A percentile compares a stretch with the other conserved stretches of the same genome.
Conservation (phyloP, 2,329 filamentous ascomycete species). For the Microdochium bolleyi region DNA sequence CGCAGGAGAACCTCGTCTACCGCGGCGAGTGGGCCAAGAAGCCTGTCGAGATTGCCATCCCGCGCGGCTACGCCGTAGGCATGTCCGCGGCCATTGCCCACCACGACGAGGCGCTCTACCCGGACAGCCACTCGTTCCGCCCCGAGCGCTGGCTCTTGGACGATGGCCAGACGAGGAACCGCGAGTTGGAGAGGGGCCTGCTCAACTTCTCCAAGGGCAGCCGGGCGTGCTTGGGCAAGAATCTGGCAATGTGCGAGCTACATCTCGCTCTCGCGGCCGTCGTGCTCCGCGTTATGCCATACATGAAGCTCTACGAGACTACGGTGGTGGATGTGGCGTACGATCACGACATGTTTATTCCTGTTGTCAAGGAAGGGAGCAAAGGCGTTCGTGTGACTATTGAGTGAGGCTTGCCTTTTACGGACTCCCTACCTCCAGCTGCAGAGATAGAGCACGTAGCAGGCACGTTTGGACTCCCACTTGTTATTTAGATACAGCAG, state of each 20-base stretch:
- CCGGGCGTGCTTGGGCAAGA: conserved; percentile 31
- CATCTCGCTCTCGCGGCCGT: conserved; percentile 15
- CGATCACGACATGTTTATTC: conserved; percentile 17
- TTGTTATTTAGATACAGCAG: no score
- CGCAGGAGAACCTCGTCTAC: conserved; percentile 20
- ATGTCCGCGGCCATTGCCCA: conserved; percentile 29
- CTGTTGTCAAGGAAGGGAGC: conserved; percentile 7
- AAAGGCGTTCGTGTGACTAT: conserved; percentile 8
- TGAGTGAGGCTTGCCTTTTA: not conserved
- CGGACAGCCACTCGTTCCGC: conserved; percentile 26
- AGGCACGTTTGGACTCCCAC: no score
- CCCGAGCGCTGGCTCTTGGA: conserved; percentile 32
- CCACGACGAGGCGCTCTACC: conserved; percentile 26
- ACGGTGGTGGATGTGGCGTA: conserved; percentile 17
- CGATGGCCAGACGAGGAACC: conserved; percentile 16
- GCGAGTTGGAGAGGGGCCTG: conserved; percentile 25
- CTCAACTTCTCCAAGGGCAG: conserved; percentile 32
- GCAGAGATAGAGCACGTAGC: no score
- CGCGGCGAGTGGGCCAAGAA: conserved; percentile 13
- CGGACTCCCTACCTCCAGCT: not conserved
- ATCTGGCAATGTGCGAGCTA: conserved; percentile 17
- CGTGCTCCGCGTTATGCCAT: conserved; percentile 15
- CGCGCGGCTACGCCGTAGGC: conserved; percentile 26
- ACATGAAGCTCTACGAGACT: conserved; percentile 16
- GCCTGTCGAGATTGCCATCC: conserved; percentile 15